These are phyloP conservation scores for Leishmania arabica DNA, from an alignment of 208 protist species.

Conservation along the genomic window DNA sequence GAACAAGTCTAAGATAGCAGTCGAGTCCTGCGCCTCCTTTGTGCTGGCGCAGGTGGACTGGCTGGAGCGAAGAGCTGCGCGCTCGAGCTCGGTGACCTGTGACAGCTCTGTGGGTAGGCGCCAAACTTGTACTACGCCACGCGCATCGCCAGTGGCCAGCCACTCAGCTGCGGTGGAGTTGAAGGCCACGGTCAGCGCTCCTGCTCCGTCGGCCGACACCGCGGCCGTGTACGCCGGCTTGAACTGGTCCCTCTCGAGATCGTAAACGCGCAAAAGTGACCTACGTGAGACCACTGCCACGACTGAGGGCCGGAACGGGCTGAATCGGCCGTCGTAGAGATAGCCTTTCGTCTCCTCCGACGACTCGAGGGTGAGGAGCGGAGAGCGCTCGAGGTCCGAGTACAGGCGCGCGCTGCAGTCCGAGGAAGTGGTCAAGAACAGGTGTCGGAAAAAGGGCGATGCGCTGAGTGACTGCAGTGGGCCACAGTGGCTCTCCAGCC, in stretches of 20 bases:
- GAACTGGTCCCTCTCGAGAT: slow-evolving; percentile 69
- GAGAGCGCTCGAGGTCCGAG: slow-evolving; percentile 68
- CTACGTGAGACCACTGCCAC: slow-evolving; percentile 80
- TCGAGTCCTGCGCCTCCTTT: slow-evolving; percentile 9
- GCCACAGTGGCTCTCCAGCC: slow-evolving; percentile 71
- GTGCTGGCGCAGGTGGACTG: slow-evolving; percentile 29
- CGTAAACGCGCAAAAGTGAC: slow-evolving; percentile 83
- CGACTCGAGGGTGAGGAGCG: slow-evolving; percentile 78
- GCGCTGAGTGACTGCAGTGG: slow-evolving; percentile 75
- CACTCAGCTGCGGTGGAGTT: slow-evolving; percentile 60
- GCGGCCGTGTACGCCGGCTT: slow-evolving; percentile 63
- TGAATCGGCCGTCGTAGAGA: slow-evolving; percentile 82
- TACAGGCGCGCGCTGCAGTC: slow-evolving; percentile 87
- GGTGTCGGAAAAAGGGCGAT: slow-evolving; percentile 88
- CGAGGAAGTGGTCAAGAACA: slow-evolving; percentile 86
- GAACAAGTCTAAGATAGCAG: slow-evolving; percentile 55
- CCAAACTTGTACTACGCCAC: slow-evolving; percentile 75
- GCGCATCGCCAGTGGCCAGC: slow-evolving; percentile 80
- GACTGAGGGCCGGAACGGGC: slow-evolving; percentile 84
- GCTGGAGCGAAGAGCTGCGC: slow-evolving; percentile 56
- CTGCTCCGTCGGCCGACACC: slow-evolving; percentile 62
- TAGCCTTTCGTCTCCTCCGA: slow-evolving; percentile 83
- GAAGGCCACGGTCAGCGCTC: slow-evolving; percentile 72
- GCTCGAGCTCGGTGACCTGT: slow-evolving; percentile 79
- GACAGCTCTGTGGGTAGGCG: slow-evolving; percentile 65